These are phyloP conservation scores for Phaffia tasmanica DNA, from an alignment of 768 basidiomycete genomes.

Conservation along the genomic window DNA sequence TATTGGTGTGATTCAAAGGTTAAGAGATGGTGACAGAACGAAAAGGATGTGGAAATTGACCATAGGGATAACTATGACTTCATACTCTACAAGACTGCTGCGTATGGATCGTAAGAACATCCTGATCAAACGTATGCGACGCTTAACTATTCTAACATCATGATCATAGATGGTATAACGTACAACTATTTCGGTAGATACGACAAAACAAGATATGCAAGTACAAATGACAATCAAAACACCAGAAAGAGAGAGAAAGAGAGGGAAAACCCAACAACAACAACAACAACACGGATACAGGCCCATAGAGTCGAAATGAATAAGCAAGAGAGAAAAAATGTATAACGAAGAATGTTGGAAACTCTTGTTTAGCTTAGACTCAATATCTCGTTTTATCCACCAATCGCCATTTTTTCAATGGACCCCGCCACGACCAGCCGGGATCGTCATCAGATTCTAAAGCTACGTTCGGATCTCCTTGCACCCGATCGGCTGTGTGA, in stretches of 20 bases:
- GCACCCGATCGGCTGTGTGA: neutral
- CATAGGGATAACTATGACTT: neutral
- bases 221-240: neutral
- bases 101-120: too few relatives aligned
- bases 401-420: slow-evolving; percentile 34
- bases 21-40: neutral
- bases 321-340: slow-evolving; percentile 34
- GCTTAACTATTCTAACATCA: too few relatives aligned
- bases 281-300: slow-evolving; percentile 49
- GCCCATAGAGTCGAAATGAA: slow-evolving; percentile 30
- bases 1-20: too few relatives aligned
- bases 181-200: too few relatives aligned
- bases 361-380: slow-evolving; percentile 28
- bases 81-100: too few relatives aligned
- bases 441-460: slow-evolving; percentile 4
- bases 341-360: slow-evolving; percentile 32
- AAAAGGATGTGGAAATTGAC: neutral
- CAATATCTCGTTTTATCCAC: slow-evolving; percentile 31
- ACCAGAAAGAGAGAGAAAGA: neutral
- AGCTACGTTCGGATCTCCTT: neutral
- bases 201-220: too few relatives aligned
- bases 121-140: too few relatives aligned
- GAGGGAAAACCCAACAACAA: slow-evolving; percentile 40
- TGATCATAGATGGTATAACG: too few relatives aligned
- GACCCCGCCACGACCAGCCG: slow-evolving; percentile 39